A percentile compares a stretch with the other conserved stretches of the same genome.
These are phyloP conservation scores for Phlebiopsis flavidoalba DNA, from an alignment of 768 basidiomycete species.

Conservation along the genomic window DNA sequence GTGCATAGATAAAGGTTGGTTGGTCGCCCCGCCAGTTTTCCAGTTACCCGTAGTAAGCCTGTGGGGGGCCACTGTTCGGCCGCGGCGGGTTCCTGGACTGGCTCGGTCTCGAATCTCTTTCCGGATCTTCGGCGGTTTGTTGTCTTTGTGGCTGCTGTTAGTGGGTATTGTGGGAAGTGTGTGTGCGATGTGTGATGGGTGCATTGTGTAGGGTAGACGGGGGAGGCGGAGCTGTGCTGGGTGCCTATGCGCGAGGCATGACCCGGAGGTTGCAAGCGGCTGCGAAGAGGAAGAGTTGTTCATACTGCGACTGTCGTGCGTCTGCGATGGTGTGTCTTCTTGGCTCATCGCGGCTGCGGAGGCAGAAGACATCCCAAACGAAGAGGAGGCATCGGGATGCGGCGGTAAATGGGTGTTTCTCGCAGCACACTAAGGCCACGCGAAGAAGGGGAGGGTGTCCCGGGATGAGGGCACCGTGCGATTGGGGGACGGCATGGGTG, in stretches of 20 bases:
- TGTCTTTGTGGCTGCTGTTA: no score
- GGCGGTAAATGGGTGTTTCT: conserved; percentile 23
- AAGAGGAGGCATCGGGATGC: conserved; percentile 14
- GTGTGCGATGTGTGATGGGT: neutral
- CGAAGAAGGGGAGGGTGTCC: neutral
- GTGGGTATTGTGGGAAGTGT: neutral
- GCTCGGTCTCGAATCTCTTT: no score
- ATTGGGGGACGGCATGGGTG: conserved; percentile 1
- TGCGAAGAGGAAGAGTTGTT: neutral
- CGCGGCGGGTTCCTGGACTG: no score
- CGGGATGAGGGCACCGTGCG: neutral
- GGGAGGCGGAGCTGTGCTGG: neutral
- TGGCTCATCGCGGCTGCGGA: conserved; percentile 1
- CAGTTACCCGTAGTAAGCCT: conserved; percentile 64
- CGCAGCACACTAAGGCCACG: no score
- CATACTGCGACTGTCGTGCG: conserved; percentile 2
- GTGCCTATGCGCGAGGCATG: no score
- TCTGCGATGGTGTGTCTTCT: neutral
- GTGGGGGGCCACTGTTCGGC: no score
- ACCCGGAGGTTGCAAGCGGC: neutral
- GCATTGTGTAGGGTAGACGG: neutral
- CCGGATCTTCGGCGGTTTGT: no score
- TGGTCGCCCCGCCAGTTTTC: conserved; percentile 78
- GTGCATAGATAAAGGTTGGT: conserved; percentile 29
- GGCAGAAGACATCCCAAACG: neutral